Percentiles rank a stretch among this genome's conserved stretches.
Conservation (phyloP, 306 rosid species). For the Trifolium repens region DNA sequence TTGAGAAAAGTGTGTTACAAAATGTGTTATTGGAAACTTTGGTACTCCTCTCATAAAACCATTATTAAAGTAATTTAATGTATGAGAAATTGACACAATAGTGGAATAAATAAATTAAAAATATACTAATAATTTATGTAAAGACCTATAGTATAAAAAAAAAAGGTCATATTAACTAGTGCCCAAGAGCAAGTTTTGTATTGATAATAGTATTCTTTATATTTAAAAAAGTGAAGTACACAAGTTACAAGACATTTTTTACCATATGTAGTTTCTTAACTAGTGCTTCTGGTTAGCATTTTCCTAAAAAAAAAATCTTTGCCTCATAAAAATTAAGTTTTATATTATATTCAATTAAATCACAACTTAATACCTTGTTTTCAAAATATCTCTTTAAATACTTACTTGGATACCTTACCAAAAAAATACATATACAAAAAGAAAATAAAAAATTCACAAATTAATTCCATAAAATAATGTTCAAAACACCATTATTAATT, state of each 20-base stretch:
- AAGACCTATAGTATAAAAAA: neutral
- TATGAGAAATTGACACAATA: neutral
- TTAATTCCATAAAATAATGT: neutral
- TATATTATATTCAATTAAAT: neutral
- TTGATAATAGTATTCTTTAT: too few species aligned
- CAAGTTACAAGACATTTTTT: too few species aligned
- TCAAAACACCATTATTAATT: neutral
- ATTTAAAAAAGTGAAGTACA: too few species aligned
- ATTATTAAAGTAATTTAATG: neutral
- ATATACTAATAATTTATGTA: too few species aligned
- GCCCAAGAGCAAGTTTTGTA: too few species aligned
- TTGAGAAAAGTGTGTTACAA: neutral
- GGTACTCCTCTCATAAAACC: neutral
- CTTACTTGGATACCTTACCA: neutral
- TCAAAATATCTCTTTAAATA: neutral
- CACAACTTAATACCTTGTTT: neutral
- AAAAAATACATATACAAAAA: neutral
- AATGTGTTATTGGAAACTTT: neutral
- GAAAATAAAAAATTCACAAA: neutral
- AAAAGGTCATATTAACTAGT: too few species aligned
- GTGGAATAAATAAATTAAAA: neutral
- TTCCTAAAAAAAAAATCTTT: neutral
- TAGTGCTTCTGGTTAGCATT: too few species aligned
- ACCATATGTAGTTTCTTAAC: too few species aligned
- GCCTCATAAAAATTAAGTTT: too few species aligned